Evolutionary conservation across 108 stramenopile species (phyloP).

Genomic region (Aurantiochytrium sp.): DNA sequence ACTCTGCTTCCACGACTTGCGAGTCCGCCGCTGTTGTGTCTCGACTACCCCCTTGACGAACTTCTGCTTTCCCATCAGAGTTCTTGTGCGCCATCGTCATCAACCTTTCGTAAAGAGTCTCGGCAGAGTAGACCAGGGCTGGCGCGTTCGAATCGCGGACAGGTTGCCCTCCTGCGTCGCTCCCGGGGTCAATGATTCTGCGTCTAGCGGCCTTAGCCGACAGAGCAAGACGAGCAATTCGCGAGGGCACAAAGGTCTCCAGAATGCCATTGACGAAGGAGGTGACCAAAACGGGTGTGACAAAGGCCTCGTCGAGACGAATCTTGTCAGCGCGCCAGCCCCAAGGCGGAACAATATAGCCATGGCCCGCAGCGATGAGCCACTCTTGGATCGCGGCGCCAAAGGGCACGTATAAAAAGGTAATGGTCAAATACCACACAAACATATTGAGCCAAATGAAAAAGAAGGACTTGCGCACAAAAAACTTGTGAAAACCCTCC

Average conservation of each 20-base stretch:
- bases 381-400: background rate
- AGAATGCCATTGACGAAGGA: background rate
- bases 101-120: too few relatives aligned
- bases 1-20: too few relatives aligned
- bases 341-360: background rate
- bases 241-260: background rate
- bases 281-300: background rate
- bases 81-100: too few relatives aligned
- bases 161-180: too few relatives aligned
- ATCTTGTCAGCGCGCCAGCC: background rate
- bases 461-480: background rate
- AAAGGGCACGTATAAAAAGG: background rate
- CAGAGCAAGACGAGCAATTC: background rate
- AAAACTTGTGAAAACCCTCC: background rate
- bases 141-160: too few relatives aligned
- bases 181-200: background rate
- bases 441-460: slow-evolving; percentile 17
- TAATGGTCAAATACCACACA: background rate
- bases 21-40: too few relatives aligned
- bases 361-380: background rate
- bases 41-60: too few relatives aligned
- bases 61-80: too few relatives aligned
- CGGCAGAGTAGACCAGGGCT: too few relatives aligned
- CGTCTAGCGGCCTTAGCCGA: background rate
- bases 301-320: slow-evolving; percentile 9